phyloP scores from a whole-genome alignment of 2,329 filamentous ascomycete species.

The Paraphaeosphaeria sporulosa region DNA sequence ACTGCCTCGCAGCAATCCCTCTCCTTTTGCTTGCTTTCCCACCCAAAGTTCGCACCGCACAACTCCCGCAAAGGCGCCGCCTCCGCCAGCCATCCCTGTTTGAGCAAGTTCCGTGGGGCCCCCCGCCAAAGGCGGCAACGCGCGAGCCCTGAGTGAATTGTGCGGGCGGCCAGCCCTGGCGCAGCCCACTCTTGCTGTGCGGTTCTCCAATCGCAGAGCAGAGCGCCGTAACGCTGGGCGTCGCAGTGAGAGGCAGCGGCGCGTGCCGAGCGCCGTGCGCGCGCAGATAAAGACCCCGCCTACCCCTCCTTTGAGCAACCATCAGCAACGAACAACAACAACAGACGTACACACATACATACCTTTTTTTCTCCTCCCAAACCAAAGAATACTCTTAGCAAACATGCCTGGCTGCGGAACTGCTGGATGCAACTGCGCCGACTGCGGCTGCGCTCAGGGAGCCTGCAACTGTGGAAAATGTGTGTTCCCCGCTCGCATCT shows the following conservation, averaged over 20 bases:
- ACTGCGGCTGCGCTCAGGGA: conserved; percentile 38
- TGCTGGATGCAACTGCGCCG: conserved; percentile 36
- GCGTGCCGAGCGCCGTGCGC: neutral
- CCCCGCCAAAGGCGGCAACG: conserved; percentile 8
- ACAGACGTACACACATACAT: neutral
- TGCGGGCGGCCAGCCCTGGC: conserved; percentile 7
- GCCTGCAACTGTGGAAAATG: conserved; percentile 42
- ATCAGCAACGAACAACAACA: neutral
- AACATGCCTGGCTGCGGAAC: conserved; percentile 43
- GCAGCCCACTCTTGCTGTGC: neutral
- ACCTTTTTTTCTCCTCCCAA: conserved; percentile 1
- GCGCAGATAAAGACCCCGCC: conserved; percentile 19
- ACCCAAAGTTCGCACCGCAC: neutral
- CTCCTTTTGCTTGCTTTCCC: neutral
- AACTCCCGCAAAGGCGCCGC: neutral
- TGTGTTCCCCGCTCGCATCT: neutral
- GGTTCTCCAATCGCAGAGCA: neutral
- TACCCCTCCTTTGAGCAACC: conserved; percentile 10
- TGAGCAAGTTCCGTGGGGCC: conserved; percentile 38
- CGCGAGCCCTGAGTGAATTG: conserved; percentile 14
- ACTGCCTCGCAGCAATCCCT: neutral
- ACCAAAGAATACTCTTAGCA: conserved; percentile 5
- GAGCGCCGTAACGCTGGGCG: neutral
- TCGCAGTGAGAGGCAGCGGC: neutral
- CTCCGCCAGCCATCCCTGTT: conserved; percentile 11